Base-by-base conservation (phyloP, 306 rosid species). In the Comarum palustre region DNA sequence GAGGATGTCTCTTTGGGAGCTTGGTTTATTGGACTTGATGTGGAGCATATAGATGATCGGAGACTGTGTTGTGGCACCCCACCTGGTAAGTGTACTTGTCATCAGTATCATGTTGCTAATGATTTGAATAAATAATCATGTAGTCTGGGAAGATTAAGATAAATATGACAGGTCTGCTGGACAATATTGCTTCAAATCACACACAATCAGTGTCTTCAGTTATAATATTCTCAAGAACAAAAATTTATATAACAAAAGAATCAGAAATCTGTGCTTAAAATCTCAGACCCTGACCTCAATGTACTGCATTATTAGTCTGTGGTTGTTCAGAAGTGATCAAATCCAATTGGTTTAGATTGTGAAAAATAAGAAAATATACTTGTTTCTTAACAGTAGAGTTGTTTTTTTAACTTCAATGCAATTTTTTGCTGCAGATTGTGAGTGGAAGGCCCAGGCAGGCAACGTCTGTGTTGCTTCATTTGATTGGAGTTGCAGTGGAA, bases 371-470 rank as follows among this genome's bases (percentile, higher is more conserved):
- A 68, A 57, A 2, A n/a, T 45, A 13, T 16, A 32, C 38, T 32
- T 41, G 45, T 51, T 66, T 39, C 20, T 31, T 16, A 60, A 3
- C 77, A 36, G 27, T 71, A 34, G 59, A 68, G 54, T 51, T 17
- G 39, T 10, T 36, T n/a, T n/a, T n/a, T n/a, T 73, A 74, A 51
- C 68, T 72, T 38, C 46, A 52, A 50, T 43, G 7, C 69, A 2
- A 72, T 54, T 75, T 71, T 48, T 50, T 50, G 50, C 68, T 91
- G 87, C 93, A 95, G 99, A 95, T 81, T 95, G 99, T 68, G 99
- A 95, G 82, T 95, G 99, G 99, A 95, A 95, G 88, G 99, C 99
- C 9, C 99, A 91, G 71, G 99, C 99, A 43, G 99, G 99, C 74
- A 95, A 95, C 82, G 57, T 88, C n/a, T 95, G 99, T 59, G 97